Evolutionary conservation across 257 asterid species (phyloP), one percentile per base, ranked within the genome.

Genomic region (Capsicum pubescens): DNA sequence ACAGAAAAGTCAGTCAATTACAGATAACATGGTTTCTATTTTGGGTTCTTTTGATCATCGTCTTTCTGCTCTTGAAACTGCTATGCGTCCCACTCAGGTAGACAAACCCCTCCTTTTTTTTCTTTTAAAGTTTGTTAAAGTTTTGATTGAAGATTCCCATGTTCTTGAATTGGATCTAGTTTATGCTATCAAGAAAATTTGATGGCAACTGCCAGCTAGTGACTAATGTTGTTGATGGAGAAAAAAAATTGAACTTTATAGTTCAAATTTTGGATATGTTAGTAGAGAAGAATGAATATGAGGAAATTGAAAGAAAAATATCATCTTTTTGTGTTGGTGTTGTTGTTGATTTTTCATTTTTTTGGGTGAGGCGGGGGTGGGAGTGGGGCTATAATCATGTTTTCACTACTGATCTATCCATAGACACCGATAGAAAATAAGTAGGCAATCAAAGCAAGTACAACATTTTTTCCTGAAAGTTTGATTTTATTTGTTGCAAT

Each of bases 11-110:
- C 90, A 87, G 89, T 84, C 89, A 9, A 89, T 86, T 9, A 89
- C 92, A 13, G 90, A 89, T 19, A 89, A 83, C 79, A 84, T 86
- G 90, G 92, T 89, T 74, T 80, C 89, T 26, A 87, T 89, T 10
- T 82, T 89, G 79, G 92, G 90, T 42, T 89, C 92, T 6, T 89
- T 89, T 82, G 92, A 89, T 61, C 90, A 89, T 60, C 90, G 92
- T 44, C 89, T 89, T 59, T 87, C 92, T 61, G 89, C 92, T 79
- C 90, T 89, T 56, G 92, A 89, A 81, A 86, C 92, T 54, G 89
- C 92, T 64, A 89, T 89, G 92, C 90, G 89, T 48, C 92, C 92
- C 19, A 89, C 90, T 12, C 92, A 89, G 90, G 92, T 89, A 50
- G 10, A 78, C 44, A 39, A 39, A 39, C 44, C 44, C 84, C 68